Conservation (phyloP, 495 filamentous ascomycete genomes). For the Daldinia caldariorum region DNA sequence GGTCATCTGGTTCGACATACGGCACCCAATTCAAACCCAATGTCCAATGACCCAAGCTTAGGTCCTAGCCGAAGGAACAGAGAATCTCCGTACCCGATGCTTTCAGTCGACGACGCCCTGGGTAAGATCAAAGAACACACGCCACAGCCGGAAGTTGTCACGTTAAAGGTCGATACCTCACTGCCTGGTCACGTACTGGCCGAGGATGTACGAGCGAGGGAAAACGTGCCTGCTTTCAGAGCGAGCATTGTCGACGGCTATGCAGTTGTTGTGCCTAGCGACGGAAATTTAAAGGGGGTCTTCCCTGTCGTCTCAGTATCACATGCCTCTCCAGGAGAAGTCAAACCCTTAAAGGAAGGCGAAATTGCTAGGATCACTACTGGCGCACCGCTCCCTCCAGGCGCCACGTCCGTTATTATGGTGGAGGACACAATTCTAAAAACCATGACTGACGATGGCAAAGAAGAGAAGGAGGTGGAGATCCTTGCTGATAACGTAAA, state of each 20-base stretch:
- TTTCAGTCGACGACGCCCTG: slow-evolving; percentile 83
- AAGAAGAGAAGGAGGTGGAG: slow-evolving; percentile 86
- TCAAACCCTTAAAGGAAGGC: slow-evolving; percentile 69
- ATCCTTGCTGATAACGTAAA: slow-evolving; percentile 80
- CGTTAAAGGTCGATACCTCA: slow-evolving; percentile 65
- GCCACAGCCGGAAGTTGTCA: slow-evolving; percentile 64
- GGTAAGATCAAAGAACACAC: slow-evolving; percentile 75
- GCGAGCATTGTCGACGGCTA: slow-evolving; percentile 99
- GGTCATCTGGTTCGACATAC: slow-evolving; percentile 76
- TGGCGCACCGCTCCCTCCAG: slow-evolving; percentile 87
- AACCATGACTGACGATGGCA: slow-evolving; percentile 76
- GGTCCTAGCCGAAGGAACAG: slow-evolving; percentile 82
- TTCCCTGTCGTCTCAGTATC: slow-evolving; percentile 90
- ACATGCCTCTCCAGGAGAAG: slow-evolving; percentile 77
- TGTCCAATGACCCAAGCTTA: slow-evolving; percentile 82
- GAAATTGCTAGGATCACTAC: slow-evolving; percentile 92
- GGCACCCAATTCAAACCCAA: slow-evolving; percentile 63
- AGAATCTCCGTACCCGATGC: slow-evolving; percentile 90
- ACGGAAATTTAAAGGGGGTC: slow-evolving; percentile 72
- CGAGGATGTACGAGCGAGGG: slow-evolving; percentile 78
- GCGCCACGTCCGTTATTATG: slow-evolving; percentile 94
- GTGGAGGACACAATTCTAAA: slow-evolving; percentile 89
- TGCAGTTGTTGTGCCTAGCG: slow-evolving; percentile 72
- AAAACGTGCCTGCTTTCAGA: slow-evolving; percentile 89
- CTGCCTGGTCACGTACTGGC: slow-evolving; percentile 83